Evolutionary conservation across 2,329 filamentous ascomycete species (phyloP).

Genomic region (Davidsoniella virescens): DNA sequence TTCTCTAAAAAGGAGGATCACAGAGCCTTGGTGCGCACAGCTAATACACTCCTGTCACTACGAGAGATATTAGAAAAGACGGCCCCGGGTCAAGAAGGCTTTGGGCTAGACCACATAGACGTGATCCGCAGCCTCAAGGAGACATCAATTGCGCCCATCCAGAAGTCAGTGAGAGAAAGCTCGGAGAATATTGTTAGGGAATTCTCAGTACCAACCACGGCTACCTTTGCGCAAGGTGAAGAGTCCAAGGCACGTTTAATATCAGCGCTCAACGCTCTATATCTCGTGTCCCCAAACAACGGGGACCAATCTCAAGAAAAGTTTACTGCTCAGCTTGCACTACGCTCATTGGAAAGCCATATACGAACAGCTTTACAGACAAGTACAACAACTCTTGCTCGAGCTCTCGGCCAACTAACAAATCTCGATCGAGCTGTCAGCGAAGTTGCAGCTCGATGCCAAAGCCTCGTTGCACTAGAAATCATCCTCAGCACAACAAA

Average conservation of each 20-base stretch:
- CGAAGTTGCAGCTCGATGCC: slow-evolving; percentile 71
- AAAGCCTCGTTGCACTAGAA: slow-evolving; percentile 82
- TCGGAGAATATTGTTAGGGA: slow-evolving; percentile 69
- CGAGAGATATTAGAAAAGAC: slow-evolving; percentile 54
- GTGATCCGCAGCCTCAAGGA: slow-evolving; percentile 55
- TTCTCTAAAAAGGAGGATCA: slow-evolving; percentile 49
- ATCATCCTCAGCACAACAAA: slow-evolving; percentile 53
- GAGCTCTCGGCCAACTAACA: slow-evolving; percentile 65
- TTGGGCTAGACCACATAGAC: slow-evolving; percentile 58
- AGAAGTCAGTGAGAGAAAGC: slow-evolving; percentile 54
- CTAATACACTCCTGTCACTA: slow-evolving; percentile 61
- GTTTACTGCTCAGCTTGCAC: slow-evolving; percentile 52
- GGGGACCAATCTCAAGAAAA: slow-evolving; percentile 23
- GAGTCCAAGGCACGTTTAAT: slow-evolving; percentile 59
- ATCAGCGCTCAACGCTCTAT: slow-evolving; percentile 61
- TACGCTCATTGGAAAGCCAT: slow-evolving; percentile 65
- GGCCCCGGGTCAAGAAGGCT: slow-evolving; percentile 56
- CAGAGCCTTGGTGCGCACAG: slow-evolving; percentile 63
- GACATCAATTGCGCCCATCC: slow-evolving; percentile 52
- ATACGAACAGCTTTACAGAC: slow-evolving; percentile 67
- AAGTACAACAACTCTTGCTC: slow-evolving; percentile 56
- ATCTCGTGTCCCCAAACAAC: slow-evolving; percentile 56
- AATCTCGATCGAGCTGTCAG: slow-evolving; percentile 64
- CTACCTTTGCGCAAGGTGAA: slow-evolving; percentile 50
- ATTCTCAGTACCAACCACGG: slow-evolving; percentile 49